phyloP scores from a whole-genome alignment of 1,284 basidiomycete genomes.

The Peniophora sp. region DNA sequence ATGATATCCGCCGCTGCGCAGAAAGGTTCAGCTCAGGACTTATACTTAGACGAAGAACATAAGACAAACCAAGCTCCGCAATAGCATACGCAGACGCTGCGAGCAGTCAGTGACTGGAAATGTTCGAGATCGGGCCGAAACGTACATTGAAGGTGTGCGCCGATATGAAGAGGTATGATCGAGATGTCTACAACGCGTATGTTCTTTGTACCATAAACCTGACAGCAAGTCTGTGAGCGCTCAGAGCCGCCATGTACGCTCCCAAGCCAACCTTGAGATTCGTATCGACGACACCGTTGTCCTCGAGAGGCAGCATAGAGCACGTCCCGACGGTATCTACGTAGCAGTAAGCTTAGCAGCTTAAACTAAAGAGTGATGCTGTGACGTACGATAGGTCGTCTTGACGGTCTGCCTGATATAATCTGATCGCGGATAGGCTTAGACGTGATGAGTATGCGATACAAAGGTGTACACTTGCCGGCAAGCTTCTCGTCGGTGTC shows the following conservation, averaged over 20 bases:
- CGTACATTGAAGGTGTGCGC: constrained; percentile 17
- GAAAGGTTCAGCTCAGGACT: too few relatives aligned
- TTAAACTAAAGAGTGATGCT: too few relatives aligned
- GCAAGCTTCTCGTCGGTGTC: constrained; percentile 10
- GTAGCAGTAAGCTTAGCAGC: too few relatives aligned
- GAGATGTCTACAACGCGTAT: constrained; percentile 30
- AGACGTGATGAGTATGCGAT: too few relatives aligned
- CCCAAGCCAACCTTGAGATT: constrained; percentile 11
- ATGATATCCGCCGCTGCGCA: too few relatives aligned
- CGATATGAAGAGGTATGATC: constrained; percentile 27
- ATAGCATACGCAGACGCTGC: constrained; percentile 22
- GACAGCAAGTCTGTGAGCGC: too few relatives aligned
- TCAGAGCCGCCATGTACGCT: too few relatives aligned
- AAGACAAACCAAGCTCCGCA: constrained; percentile 22
- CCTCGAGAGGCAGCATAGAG: constrained; percentile 15
- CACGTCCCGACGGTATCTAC: constrained; percentile 22
- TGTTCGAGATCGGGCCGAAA: not conserved
- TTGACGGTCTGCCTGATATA: constrained; percentile 12
- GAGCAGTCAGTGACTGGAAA: too few relatives aligned
- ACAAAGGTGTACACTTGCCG: too few relatives aligned
- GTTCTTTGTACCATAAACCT: constrained; percentile 43
- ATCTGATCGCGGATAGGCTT: too few relatives aligned
- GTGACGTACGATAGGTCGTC: constrained; percentile 8
- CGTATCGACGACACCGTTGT: constrained; percentile 10
- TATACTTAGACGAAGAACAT: too few relatives aligned